A percentile compares a stretch with the other conserved stretches of the same genome.
These are phyloP conservation scores for Apiospora rasikravindrae DNA, from an alignment of 2,329 filamentous ascomycete species.

Conservation along the genomic window DNA sequence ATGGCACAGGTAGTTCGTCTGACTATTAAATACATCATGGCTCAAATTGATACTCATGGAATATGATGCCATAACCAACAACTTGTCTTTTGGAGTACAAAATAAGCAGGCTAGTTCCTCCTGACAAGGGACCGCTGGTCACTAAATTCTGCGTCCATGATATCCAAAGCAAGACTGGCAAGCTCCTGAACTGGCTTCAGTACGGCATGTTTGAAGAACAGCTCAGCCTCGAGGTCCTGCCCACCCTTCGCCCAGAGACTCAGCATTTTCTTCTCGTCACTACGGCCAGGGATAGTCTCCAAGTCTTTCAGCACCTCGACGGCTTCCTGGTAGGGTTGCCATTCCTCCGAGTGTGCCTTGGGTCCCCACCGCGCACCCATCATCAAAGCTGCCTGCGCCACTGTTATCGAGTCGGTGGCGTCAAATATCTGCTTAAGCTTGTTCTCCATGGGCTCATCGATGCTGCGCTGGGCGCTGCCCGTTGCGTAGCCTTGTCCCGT, in stretches of 20 bases:
- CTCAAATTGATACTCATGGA: neutral
- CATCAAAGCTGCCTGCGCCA: slow-evolving; percentile 58
- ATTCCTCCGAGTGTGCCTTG: slow-evolving; percentile 49
- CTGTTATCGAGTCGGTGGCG: slow-evolving; percentile 56
- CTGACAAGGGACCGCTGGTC: slow-evolving; percentile 19
- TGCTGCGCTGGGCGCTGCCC: slow-evolving; percentile 24
- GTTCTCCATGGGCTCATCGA: slow-evolving; percentile 15
- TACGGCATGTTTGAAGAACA: slow-evolving; percentile 57
- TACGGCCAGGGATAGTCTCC: slow-evolving; percentile 50
- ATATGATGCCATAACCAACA: neutral
- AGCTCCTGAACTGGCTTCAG: slow-evolving; percentile 53
- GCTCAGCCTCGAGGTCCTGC: slow-evolving; percentile 42
- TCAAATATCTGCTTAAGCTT: slow-evolving; percentile 39
- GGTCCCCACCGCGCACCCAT: slow-evolving; percentile 52
- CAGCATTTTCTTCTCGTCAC: slow-evolving; percentile 50
- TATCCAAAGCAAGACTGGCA: slow-evolving; percentile 49
- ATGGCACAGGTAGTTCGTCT: no score
- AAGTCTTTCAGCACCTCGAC: slow-evolving; percentile 56
- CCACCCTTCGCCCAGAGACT: slow-evolving; percentile 50
- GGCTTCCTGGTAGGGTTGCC: slow-evolving; percentile 51
- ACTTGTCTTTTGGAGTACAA: neutral
- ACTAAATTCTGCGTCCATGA: slow-evolving; percentile 49
- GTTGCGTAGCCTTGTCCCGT: slow-evolving; percentile 45
- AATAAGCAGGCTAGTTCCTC: neutral
- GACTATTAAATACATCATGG: no score